Evolutionary conservation across 345 rosid species (phyloP), one percentile per base, ranked within the genome.

Genomic region (Cardamine chenopodiifolia): DNA sequence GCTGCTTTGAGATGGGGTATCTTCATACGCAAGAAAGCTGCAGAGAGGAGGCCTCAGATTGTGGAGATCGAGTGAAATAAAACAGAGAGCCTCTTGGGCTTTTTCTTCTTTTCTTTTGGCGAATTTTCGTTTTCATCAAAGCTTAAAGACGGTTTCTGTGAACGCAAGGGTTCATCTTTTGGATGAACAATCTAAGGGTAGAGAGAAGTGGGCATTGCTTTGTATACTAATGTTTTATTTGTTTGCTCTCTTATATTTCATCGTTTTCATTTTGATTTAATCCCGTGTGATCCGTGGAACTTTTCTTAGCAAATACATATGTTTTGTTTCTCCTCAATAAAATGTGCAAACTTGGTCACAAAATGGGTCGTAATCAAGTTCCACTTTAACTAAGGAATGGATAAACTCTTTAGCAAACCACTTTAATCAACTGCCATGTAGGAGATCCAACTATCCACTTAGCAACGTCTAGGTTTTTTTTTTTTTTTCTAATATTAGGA

Each of bases 1-100:
- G 96, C 93, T 19, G 96, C 93, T 5, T 71, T 94, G 82, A 82
- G 96, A 57, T 94, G 98, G 97, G 98, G 98, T n/a, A 90, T 91
- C 71, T 94, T 94, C 64, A 77, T 90, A 42, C 91, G 98, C 85
- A 94, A 90, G 84, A 88, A 72, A 81, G 98, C 97, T 77, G 98
- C 96, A 50, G 90, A 88, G 82, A 88, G 90, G 75, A 89, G 89
- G 78, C 95, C 96, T 80, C 93, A 85, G 74, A 86, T 90, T 63
- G 93, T 87, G 72, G 96, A 91, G 88, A 83, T 88, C 2, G 90
- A 90, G 25, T 88, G 71, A 83, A 25, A 34, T 2, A 52, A 54
- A 45, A 50, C 9, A 34, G 55, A 65, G 39, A 72, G 58, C 6
- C 39, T 44, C 48, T 44, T 45, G 54, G 17, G 58, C 4, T 0